Conservation (phyloP, 768 basidiomycete species). For the Trametes elegans region DNA sequence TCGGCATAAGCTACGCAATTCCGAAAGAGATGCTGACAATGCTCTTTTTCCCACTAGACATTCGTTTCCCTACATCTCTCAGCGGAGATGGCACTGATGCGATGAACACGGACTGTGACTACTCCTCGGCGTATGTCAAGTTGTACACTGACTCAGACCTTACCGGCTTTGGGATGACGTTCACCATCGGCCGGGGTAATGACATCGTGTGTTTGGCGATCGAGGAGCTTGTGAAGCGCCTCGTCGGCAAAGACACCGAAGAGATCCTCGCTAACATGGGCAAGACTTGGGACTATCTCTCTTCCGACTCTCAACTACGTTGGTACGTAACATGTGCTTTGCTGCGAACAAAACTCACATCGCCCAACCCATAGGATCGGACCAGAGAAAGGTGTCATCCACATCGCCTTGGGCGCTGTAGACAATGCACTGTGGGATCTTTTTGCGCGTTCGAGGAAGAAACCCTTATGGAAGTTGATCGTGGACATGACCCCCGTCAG, state of each 20-base stretch:
- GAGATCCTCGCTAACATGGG: constrained; percentile 89
- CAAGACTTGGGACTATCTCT: constrained; percentile 82
- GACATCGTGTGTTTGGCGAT: constrained; percentile 92
- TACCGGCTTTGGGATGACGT: constrained; percentile 91
- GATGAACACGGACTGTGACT: constrained; percentile 96
- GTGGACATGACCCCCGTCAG: constrained; percentile 81
- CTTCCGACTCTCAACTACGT: constrained; percentile 85
- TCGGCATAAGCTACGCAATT: too few relatives aligned
- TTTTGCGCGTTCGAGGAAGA: constrained; percentile 74
- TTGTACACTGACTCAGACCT: constrained; percentile 70
- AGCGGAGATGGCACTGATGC: constrained; percentile 94
- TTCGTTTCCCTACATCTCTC: constrained; percentile 89
- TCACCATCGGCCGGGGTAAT: constrained; percentile 92
- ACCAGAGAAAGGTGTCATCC: constrained; percentile 94
- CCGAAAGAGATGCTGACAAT: too few relatives aligned
- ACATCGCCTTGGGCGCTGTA: constrained; percentile 84
- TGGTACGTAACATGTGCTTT: constrained; percentile 64
- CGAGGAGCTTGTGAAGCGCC: constrained; percentile 71
- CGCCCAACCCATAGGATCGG: constrained; percentile 59
- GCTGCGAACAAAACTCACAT: not conserved
- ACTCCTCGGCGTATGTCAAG: constrained; percentile 88
- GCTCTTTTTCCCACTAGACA: constrained; percentile 47
- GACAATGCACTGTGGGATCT: constrained; percentile 95
- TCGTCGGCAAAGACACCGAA: constrained; percentile 81
- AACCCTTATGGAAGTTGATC: constrained; percentile 93